Conservation (phyloP, 257 asterid genomes). For the Rubia yunnanensis region DNA sequence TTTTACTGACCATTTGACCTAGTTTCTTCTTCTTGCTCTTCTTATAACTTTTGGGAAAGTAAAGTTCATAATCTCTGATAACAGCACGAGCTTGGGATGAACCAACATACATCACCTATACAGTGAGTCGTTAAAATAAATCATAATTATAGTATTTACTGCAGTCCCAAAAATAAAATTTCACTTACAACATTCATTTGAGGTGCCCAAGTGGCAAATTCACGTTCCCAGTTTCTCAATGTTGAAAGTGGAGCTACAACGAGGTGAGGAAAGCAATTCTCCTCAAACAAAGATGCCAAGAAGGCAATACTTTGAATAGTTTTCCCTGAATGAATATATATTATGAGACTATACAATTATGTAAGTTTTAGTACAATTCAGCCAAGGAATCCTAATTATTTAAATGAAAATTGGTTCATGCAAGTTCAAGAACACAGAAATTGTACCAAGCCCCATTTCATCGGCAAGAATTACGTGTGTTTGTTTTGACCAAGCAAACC, state of each 20-base stretch:
- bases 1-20: slow-evolving; percentile 56
- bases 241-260: slow-evolving; percentile 98
- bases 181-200: slow-evolving; percentile 95
- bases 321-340: slow-evolving; percentile 54
- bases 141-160: neutral
- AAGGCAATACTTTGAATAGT: slow-evolving; percentile 98
- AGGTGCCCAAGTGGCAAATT: slow-evolving; percentile 99
- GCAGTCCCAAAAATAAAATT: slow-evolving; percentile 5
- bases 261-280: slow-evolving; percentile 67
- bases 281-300: slow-evolving; percentile 90
- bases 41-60: slow-evolving; percentile 69
- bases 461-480: slow-evolving; percentile 99
- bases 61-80: slow-evolving; percentile 81
- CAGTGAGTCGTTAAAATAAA: slow-evolving; percentile 21
- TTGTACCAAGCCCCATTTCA: slow-evolving; percentile 99
- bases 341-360: slow-evolving; percentile 15
- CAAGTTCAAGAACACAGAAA: slow-evolving; percentile 14
- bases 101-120: slow-evolving; percentile 96
- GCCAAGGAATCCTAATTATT: neutral
- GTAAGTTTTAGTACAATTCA: neutral
- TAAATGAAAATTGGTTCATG: neutral
- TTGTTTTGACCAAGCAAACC: slow-evolving; percentile 94
- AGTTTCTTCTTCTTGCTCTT: slow-evolving; percentile 87
- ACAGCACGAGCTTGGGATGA: slow-evolving; percentile 67
- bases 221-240: slow-evolving; percentile 99